Percentiles rank a stretch among this genome's conserved stretches.
These are phyloP conservation scores for Naematelia aurantialba DNA, from an alignment of 768 basidiomycete species.

Conservation along the genomic window DNA sequence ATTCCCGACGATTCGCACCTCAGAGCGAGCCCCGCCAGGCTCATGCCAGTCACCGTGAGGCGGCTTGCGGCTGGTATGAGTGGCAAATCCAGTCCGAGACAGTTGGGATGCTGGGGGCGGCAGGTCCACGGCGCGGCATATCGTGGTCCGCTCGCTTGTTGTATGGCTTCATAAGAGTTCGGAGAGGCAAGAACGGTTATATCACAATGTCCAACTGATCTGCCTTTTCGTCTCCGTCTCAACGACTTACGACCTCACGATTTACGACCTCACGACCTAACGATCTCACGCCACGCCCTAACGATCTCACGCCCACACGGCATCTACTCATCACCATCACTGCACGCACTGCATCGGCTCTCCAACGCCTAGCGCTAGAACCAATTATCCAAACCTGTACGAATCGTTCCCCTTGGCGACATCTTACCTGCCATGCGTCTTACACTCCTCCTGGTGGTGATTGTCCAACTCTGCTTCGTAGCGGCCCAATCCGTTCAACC, in stretches of 20 bases:
- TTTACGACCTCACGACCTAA: background rate
- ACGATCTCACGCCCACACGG: background rate
- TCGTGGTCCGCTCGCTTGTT: too few species aligned
- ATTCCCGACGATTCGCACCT: too few species aligned
- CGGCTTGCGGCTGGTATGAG: background rate
- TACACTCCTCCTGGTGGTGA: background rate
- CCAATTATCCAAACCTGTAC: too few species aligned
- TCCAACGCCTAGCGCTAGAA: too few species aligned
- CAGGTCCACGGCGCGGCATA: too few species aligned
- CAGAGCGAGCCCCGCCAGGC: too few species aligned
- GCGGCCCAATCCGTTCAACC: background rate
- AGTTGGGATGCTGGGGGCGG: too few species aligned
- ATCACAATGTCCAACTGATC: background rate
- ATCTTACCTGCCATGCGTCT: background rate
- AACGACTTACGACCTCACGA: background rate
- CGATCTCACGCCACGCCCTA: background rate
- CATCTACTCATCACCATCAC: background rate
- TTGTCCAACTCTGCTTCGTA: constrained; percentile 1
- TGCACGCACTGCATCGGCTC: background rate
- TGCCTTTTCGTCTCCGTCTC: background rate
- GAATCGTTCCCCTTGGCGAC: too few species aligned
- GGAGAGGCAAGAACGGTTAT: background rate
- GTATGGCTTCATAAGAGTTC: background rate
- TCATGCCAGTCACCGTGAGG: background rate
- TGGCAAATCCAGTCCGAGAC: background rate